Percentiles rank a stretch among this genome's conserved stretches.
phyloP scores from a whole-genome alignment of 345 rosid species.

The Carallia brachiata region DNA sequence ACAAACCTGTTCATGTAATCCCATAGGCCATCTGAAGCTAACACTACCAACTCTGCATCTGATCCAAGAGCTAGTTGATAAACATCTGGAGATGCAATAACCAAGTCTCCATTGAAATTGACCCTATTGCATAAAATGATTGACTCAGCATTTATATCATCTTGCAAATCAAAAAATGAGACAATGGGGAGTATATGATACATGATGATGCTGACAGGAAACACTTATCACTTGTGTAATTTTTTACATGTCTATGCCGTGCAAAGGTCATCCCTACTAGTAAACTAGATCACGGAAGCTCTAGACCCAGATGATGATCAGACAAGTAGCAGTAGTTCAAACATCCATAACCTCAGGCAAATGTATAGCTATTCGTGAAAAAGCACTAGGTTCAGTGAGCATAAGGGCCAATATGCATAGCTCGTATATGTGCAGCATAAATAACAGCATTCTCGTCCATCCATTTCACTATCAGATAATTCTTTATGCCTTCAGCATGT shows the following conservation, averaged over 20 bases:
- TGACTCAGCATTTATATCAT: slow-evolving; percentile 3
- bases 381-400: not conserved
- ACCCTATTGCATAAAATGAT: slow-evolving; percentile 43
- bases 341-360: no score
- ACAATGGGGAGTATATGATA: not conserved
- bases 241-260: no score
- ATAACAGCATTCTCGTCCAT: not conserved
- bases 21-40: slow-evolving; percentile 97
- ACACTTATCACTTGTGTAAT: no score
- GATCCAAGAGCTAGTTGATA: slow-evolving; percentile 62
- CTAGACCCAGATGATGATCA: no score
- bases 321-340: no score
- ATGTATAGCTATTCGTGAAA: not conserved
- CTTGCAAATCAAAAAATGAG: slow-evolving; percentile 6
- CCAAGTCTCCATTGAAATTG: slow-evolving; percentile 66
- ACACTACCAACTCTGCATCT: slow-evolving; percentile 72
- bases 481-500: not conserved
- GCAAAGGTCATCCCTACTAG: no score
- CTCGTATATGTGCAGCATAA: not conserved
- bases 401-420: not conserved
- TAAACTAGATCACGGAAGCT: no score
- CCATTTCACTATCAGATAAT: not conserved
- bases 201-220: no score
- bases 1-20: slow-evolving; percentile 82
- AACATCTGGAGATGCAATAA: slow-evolving; percentile 74